These are phyloP conservation scores for Trypanosoma avium DNA, from an alignment of 208 protist genomes.

Conservation along the genomic window DNA sequence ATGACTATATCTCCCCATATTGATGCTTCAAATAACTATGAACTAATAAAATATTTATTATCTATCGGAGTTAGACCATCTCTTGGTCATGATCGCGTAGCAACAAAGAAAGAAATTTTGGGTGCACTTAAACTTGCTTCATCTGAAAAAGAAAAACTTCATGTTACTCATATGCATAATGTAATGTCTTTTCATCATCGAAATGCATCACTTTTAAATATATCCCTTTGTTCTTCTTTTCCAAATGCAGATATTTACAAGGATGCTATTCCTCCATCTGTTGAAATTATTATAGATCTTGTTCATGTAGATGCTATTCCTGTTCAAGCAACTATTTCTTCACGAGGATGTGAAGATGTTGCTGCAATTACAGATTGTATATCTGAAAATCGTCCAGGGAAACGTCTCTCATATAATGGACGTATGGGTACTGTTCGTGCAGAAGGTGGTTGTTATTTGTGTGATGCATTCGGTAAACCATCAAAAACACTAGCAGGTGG, in stretches of 20 bases:
- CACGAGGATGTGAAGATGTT: constrained; percentile 45
- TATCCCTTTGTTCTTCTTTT: constrained; percentile 48
- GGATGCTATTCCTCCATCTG: constrained; percentile 45
- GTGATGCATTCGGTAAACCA: constrained; percentile 46
- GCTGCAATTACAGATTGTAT: constrained; percentile 77
- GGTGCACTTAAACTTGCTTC: constrained; percentile 41
- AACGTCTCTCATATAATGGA: constrained; percentile 62
- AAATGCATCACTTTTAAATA: constrained; percentile 57
- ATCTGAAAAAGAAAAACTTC: constrained; percentile 45
- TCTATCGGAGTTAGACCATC: constrained; percentile 39
- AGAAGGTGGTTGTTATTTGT: constrained; percentile 58
- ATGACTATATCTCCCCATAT: constrained; percentile 71
- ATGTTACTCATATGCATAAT: constrained; percentile 68
- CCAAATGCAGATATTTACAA: constrained; percentile 57
- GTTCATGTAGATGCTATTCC: constrained; percentile 58
- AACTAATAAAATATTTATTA: constrained; percentile 52
- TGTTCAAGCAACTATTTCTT: constrained; percentile 46
- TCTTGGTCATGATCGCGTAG: constrained; percentile 59
- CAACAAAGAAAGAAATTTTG: constrained; percentile 56
- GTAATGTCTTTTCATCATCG: constrained; percentile 75
- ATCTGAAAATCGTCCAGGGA: constrained; percentile 50
- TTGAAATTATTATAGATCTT: constrained; percentile 70
- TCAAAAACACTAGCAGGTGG: constrained; percentile 57
- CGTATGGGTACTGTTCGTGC: constrained; percentile 54
- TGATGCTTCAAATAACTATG: constrained; percentile 46